A percentile compares a stretch with the other conserved stretches of the same genome.
These are phyloP conservation scores for Dalbergia cultrata DNA, from an alignment of 306 rosid genomes.

Conservation along the genomic window DNA sequence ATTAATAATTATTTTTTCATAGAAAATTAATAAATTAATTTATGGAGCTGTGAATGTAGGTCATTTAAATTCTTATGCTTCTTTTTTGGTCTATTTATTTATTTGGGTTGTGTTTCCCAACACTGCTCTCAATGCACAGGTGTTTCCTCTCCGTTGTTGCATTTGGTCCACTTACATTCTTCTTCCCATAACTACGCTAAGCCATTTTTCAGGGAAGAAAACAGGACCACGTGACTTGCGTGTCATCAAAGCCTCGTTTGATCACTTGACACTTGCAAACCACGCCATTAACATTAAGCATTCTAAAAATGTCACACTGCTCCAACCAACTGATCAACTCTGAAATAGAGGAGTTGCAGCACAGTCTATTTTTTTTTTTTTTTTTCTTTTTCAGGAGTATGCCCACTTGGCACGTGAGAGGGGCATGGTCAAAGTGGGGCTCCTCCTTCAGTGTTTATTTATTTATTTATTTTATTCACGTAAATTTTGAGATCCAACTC, in stretches of 20 bases:
- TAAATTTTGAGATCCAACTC: too few species aligned
- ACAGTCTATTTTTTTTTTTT: not conserved
- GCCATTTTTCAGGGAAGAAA: not conserved
- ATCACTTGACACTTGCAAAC: slow-evolving; percentile 55
- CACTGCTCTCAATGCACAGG: slow-evolving; percentile 40
- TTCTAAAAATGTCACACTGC: slow-evolving; percentile 10
- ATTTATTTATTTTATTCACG: too few species aligned
- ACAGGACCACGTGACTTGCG: slow-evolving; percentile 56
- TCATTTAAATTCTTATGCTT: too few species aligned
- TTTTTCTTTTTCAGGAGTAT: too few species aligned
- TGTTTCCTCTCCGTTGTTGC: slow-evolving; percentile 15
- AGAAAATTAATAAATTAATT: too few species aligned
- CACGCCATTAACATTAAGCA: slow-evolving; percentile 46
- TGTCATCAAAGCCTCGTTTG: slow-evolving; percentile 42
- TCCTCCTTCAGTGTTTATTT: too few species aligned
- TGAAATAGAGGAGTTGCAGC: not conserved
- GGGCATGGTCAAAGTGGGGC: too few species aligned
- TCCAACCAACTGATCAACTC: slow-evolving; percentile 54
- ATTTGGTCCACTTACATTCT: slow-evolving; percentile 7
- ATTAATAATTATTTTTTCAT: too few species aligned
- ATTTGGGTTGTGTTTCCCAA: too few species aligned
- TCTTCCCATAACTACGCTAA: slow-evolving; percentile 19
- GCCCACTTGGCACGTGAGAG: too few species aligned
- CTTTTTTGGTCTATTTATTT: too few species aligned
- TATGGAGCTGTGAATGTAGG: too few species aligned